Evolutionary conservation across 306 rosid species (phyloP).

Genomic region (Castanea sativa): DNA sequence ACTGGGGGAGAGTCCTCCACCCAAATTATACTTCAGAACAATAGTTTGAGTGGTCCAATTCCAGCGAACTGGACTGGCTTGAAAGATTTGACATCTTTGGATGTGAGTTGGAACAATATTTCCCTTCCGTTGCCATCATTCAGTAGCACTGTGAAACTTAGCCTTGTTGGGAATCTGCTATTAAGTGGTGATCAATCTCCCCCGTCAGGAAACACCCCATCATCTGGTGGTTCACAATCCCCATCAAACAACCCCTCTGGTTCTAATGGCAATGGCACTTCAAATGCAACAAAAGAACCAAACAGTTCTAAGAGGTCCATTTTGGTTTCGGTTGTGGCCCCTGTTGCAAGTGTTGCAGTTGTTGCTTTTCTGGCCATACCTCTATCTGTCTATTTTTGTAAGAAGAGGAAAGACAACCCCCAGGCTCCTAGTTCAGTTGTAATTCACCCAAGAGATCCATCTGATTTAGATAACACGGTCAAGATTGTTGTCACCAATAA

Average conservation of each 20-base stretch:
- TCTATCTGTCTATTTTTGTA: constrained; percentile 52
- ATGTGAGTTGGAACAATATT: constrained; percentile 72
- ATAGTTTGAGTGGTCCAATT: constrained; percentile 56
- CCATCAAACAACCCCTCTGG: constrained; percentile 14
- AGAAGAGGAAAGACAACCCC: constrained; percentile 44
- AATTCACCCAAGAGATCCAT: constrained; percentile 86
- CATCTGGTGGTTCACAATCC: constrained; percentile 9
- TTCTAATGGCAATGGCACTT: constrained; percentile 9
- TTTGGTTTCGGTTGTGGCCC: constrained; percentile 45
- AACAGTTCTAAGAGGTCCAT: constrained; percentile 29
- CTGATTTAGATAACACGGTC: constrained; percentile 60
- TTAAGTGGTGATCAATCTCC: constrained; percentile 23
- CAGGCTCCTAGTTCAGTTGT: constrained; percentile 67
- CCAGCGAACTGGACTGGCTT: constrained; percentile 75
- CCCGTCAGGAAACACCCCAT: constrained; percentile 13
- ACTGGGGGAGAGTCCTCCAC: not conserved
- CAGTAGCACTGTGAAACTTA: constrained; percentile 41
- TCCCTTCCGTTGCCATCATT: constrained; percentile 81
- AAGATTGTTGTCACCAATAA: constrained; percentile 69
- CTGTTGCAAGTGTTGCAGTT: constrained; percentile 66
- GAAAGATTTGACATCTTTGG: constrained; percentile 55
- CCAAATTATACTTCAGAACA: constrained; percentile 54
- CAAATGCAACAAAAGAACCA: not conserved
- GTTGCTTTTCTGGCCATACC: constrained; percentile 76
- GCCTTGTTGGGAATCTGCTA: constrained; percentile 39